Evolutionary conservation across 2,329 filamentous ascomycete genomes (phyloP), one percentile per base, ranked within the genome.

Genomic region (Claviceps maximensis): DNA sequence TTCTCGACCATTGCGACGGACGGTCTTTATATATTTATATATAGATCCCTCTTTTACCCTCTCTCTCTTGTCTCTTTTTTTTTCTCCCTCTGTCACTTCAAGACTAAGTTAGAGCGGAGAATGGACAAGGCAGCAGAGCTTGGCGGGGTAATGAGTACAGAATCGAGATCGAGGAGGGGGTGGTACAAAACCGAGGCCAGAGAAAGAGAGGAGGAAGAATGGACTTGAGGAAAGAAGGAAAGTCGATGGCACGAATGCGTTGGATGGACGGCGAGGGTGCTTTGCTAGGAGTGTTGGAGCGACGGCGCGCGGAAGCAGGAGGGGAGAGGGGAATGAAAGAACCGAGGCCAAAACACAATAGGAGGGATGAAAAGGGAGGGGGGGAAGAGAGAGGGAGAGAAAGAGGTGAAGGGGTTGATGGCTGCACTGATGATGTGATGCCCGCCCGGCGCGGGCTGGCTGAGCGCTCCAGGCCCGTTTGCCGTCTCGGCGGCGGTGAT

Each of bases 1-100:
- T 94, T 94, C 71, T 91, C 78, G 59, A 86, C 79, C 86, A 90
- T 90, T 56, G 74, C 84, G 71, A 40, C 12, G n/a, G 47, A 2
- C 12, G 42, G 12, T 17, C 27, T 41, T n/a, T n/a, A n/a, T n/a
- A n/a, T n/a, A n/a, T n/a, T n/a, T n/a, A n/a, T n/a, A n/a, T n/a
- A n/a, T n/a, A n/a, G n/a, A n/a, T 13, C 40, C 6, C 21, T 42
- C 19, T 21, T 38, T 36, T 36, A 4, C 10, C 33, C 15, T 36
- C 4, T 15, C 2, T 33, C 2, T 2, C 5, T 38, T 33, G 10
- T 2, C 5, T 38, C n/a, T 5, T 12, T 23, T 42, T 21, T 21
- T 8, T 25, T 46, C n/a, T 10, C 13, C 42, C 17, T 7, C 17
- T 29, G 44, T n/a, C 17, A 29, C 44, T 17, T 17, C 44, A 9